phyloP scores from a whole-genome alignment of 176 grass and related monocot species.

The Avena sativa region DNA sequence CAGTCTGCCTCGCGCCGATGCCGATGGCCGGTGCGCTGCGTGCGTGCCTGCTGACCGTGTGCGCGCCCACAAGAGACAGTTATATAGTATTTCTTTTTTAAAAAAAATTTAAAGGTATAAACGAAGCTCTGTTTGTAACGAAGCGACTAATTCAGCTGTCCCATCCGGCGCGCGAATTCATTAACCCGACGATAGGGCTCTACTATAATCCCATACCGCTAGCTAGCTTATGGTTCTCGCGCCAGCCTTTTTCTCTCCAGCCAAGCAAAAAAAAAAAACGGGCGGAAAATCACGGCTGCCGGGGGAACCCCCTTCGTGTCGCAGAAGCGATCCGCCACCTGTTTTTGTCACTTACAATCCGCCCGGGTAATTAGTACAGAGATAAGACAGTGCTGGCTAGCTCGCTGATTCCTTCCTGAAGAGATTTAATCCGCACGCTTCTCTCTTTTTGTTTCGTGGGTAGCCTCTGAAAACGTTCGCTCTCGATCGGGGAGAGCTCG shows the following conservation, averaged over 20 bases:
- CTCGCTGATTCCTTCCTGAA: neutral
- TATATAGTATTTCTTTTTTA: too few species aligned
- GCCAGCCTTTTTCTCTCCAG: neutral
- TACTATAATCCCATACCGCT: neutral
- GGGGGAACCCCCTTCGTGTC: neutral
- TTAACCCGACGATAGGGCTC: neutral
- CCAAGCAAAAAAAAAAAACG: constrained; percentile 28
- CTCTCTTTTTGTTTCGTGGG: neutral
- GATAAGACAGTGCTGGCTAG: too few species aligned
- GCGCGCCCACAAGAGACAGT: neutral
- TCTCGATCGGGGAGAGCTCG: neutral
- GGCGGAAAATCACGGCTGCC: neutral
- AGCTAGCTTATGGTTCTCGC: too few species aligned
- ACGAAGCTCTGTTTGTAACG: constrained; percentile 36
- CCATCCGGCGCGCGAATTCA: neutral
- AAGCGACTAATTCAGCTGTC: constrained; percentile 42
- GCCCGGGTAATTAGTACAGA: too few species aligned
- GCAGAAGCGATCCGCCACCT: constrained; percentile 5
- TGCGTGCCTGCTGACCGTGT: neutral
- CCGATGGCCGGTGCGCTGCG: neutral
- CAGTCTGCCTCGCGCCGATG: neutral
- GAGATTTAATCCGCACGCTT: neutral
- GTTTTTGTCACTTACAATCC: too few species aligned
- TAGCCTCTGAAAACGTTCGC: neutral
- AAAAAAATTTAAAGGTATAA: neutral